These are phyloP conservation scores for Ophiostoma novo-ulmi DNA, from an alignment of 2,329 filamentous ascomycete genomes.

Conservation along the genomic window DNA sequence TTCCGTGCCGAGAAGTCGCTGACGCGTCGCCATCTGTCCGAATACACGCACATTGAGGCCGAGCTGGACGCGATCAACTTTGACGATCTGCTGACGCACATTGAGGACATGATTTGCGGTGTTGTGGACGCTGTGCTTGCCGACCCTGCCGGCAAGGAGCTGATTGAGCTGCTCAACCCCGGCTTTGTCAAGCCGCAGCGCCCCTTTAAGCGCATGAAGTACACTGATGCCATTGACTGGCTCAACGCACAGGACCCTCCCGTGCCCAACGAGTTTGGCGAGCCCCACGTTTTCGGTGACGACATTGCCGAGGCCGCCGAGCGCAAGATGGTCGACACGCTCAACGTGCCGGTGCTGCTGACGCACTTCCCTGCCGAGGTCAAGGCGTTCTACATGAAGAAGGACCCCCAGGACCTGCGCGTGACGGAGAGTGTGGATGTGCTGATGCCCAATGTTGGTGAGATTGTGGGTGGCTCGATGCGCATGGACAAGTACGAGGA, in stretches of 20 bases:
- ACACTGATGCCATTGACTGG: conserved; percentile 91
- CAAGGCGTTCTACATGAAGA: conserved; percentile 99
- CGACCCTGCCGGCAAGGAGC: conserved; percentile 65
- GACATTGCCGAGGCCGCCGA: conserved; percentile 95
- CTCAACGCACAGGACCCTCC: conserved; percentile 71
- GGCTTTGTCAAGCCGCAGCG: conserved; percentile 74
- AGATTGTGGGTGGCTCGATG: conserved; percentile 96
- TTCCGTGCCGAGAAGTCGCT: conserved; percentile 97
- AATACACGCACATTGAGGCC: conserved; percentile 95
- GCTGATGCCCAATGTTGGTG: conserved; percentile 84
- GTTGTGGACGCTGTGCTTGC: conserved; percentile 74
- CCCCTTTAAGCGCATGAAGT: conserved; percentile 93
- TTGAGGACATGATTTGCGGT: conserved; percentile 81
- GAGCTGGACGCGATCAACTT: conserved; percentile 96
- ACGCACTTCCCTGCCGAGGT: conserved; percentile 97
- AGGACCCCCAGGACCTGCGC: conserved; percentile 68
- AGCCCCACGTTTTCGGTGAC: conserved; percentile 87
- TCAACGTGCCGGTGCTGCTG: conserved; percentile 74
- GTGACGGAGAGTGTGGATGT: conserved; percentile 91
- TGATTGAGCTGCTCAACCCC: conserved; percentile 85
- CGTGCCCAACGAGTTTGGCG: conserved; percentile 87
- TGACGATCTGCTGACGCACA: conserved; percentile 76
- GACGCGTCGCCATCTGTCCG: conserved; percentile 83
- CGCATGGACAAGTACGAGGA: conserved; percentile 90
- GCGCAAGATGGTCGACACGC: conserved; percentile 92